Base-by-base conservation (phyloP, 2,329 filamentous ascomycete genomes). In the Pezicula radicicola region DNA sequence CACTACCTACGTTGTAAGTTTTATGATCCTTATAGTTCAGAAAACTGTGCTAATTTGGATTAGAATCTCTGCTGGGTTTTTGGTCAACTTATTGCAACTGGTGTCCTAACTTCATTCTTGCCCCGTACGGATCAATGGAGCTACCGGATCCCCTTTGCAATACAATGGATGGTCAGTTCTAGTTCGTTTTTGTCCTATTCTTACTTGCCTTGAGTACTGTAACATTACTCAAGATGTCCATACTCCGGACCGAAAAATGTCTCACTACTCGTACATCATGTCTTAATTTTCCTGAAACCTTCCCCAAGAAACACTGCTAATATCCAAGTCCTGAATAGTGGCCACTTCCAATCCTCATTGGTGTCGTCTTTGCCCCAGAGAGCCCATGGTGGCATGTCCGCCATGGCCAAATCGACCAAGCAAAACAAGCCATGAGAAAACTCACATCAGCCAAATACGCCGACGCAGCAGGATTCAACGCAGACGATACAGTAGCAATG, bases 41-140 rank as follows among this genome's bases (percentile, higher is more conserved):
- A 30, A 45, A 6, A n/a, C 42, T 15, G 6, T 28, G 19, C 21
- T n/a, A 15, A 45, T 12, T 45, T 10, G 3, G 27, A 15, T 47
- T 73, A 77, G 55, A 78, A 79, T 61, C 71, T 78, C 55, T 80
- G 77, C 69, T 81, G 77, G 77, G 76, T 65, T 4, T 58, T 78
- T 6, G 75, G 76, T 25, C 75, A 78, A 56, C 61, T 78, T 44
- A 72, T 78, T 48, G 75, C 72, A 18, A 69, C 75, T 39, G 75
- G 74, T 7, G 74, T 77, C 13, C 71, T 78, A 50, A 71, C 70
- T 54, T 64, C 65, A 8, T 69, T 75, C 66, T 57, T 76, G 19
- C 55, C 60, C 21, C 64, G 72, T 9, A 33, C 65, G 2, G 73
- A 73, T 51, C 62, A 77, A 59, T 77, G 75, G 75, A 70, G 73